Evolutionary conservation across 495 filamentous ascomycete genomes (phyloP).

Genomic region (Penicillium canescens): DNA sequence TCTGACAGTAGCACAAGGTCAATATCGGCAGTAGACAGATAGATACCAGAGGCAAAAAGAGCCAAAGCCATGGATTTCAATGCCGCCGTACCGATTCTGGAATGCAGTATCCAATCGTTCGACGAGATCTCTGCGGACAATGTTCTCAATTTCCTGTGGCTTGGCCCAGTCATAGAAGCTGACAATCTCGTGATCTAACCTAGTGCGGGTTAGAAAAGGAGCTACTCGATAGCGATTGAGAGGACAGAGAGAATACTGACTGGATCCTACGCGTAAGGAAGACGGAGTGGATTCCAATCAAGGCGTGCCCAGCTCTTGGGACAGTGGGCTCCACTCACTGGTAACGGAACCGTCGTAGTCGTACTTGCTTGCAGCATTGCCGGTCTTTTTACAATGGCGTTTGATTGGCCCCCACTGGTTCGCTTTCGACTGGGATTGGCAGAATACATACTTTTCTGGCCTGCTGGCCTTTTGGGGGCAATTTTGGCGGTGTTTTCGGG

Average conservation of each 20-base stretch:
- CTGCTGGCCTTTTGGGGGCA: slow-evolving; percentile 33
- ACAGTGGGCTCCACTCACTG: slow-evolving; percentile 54
- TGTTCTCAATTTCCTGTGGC: slow-evolving; percentile 72
- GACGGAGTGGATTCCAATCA: slow-evolving; percentile 48
- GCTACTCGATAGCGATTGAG: not conserved
- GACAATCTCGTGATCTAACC: slow-evolving; percentile 79
- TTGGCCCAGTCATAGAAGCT: slow-evolving; percentile 84
- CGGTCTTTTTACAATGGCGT: slow-evolving; percentile 35
- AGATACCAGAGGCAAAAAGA: slow-evolving; percentile 90
- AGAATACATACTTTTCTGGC: slow-evolving; percentile 22
- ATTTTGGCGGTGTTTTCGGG: slow-evolving; percentile 20
- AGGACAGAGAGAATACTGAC: slow-evolving; percentile 16
- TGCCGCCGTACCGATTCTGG: slow-evolving; percentile 52
- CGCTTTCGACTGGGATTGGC: slow-evolving; percentile 62
- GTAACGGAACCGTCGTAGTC: slow-evolving; percentile 49
- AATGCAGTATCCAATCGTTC: slow-evolving; percentile 55
- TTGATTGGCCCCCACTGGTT: slow-evolving; percentile 68
- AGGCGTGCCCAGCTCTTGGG: slow-evolving; percentile 53
- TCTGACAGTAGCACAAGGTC: slow-evolving; percentile 79
- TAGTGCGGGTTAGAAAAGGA: slow-evolving; percentile 8
- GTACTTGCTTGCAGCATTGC: slow-evolving; percentile 45
- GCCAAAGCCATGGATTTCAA: slow-evolving; percentile 73
- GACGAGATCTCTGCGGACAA: slow-evolving; percentile 71
- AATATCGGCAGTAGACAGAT: slow-evolving; percentile 90
- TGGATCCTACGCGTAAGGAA: slow-evolving; percentile 33